These are phyloP conservation scores for Fusarium sarcochroum DNA, from an alignment of 2,329 filamentous ascomycete species.

Conservation along the genomic window DNA sequence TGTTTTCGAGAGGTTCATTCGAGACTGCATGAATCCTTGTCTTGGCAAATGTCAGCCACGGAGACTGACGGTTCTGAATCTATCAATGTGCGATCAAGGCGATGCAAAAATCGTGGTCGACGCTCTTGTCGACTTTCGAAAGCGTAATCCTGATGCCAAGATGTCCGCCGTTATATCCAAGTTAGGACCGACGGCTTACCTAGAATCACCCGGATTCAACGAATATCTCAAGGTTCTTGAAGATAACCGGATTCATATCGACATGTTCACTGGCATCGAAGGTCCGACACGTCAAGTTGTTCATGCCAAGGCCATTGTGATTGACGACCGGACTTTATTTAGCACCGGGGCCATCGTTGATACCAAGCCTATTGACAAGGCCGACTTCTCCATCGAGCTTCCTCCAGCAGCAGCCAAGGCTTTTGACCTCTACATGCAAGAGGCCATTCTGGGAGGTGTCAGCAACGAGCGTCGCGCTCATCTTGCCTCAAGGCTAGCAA, in stretches of 20 bases:
- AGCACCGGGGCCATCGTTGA: conserved; percentile 8
- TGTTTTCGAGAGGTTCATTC: conserved; percentile 1
- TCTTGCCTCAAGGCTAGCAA: background rate
- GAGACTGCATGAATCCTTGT: background rate
- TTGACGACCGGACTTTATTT: background rate
- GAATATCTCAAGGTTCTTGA: background rate
- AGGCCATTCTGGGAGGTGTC: background rate
- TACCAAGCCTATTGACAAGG: conserved; percentile 9
- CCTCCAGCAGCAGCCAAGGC: background rate
- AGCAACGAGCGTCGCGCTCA: background rate
- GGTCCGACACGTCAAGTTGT: conserved; percentile 10
- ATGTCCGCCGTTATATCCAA: conserved; percentile 12
- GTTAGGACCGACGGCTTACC: background rate
- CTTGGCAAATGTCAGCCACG: background rate
- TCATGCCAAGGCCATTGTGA: conserved; percentile 10
- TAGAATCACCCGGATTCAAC: fast-evolving
- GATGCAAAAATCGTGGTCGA: conserved; percentile 13
- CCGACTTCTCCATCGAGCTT: conserved; percentile 14
- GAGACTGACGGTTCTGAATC: conserved; percentile 4
- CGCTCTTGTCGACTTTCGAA: conserved; percentile 2
- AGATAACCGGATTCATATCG: background rate
- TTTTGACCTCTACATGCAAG: background rate
- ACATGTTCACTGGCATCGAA: conserved; percentile 5
- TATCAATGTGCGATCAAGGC: conserved; percentile 14
- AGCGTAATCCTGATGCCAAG: background rate